Conservation (phyloP, 1,284 basidiomycete species). For the Tilletia caries region DNA sequence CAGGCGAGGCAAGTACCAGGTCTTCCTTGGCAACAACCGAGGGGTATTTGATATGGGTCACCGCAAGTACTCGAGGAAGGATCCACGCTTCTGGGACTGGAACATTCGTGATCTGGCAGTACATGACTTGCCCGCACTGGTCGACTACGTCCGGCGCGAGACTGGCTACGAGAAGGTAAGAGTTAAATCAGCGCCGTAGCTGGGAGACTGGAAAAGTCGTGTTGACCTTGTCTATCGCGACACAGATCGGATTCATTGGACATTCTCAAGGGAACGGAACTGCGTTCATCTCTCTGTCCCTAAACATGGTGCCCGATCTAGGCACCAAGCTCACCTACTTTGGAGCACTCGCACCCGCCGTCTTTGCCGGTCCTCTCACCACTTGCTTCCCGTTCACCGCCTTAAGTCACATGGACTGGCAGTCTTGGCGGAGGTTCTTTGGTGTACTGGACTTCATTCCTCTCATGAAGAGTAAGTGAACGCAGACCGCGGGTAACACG, state of each 20-base stretch:
- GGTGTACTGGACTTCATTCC: conserved; percentile 66
- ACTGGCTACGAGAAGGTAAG: conserved; percentile 62
- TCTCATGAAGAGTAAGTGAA: conserved; percentile 59
- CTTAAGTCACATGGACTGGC: conserved; percentile 57
- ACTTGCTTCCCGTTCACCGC: conserved; percentile 61
- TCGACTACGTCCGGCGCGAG: conserved; percentile 62
- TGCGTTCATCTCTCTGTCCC: conserved; percentile 52
- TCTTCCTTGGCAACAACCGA: conserved; percentile 65
- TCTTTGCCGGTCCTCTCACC: conserved; percentile 64
- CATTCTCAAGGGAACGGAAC: conserved; percentile 64
- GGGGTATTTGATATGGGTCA: conserved; percentile 67
- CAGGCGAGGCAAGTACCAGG: conserved; percentile 61
- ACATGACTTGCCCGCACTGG: conserved; percentile 64
- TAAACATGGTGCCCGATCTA: conserved; percentile 62
- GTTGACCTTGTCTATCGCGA: too few species aligned
- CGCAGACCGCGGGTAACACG: too few species aligned
- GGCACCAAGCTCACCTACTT: conserved; percentile 62
- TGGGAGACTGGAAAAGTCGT: too few species aligned
- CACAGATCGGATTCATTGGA: conserved; percentile 58
- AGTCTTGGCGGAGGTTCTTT: conserved; percentile 62
- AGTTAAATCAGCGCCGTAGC: too few species aligned
- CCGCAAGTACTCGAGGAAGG: conserved; percentile 57
- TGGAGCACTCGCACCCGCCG: conserved; percentile 64
- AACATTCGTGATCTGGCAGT: conserved; percentile 64
- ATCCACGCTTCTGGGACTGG: conserved; percentile 67